Base-by-base conservation (phyloP, 805 yeast species). In the Monosporozyma solicola region DNA sequence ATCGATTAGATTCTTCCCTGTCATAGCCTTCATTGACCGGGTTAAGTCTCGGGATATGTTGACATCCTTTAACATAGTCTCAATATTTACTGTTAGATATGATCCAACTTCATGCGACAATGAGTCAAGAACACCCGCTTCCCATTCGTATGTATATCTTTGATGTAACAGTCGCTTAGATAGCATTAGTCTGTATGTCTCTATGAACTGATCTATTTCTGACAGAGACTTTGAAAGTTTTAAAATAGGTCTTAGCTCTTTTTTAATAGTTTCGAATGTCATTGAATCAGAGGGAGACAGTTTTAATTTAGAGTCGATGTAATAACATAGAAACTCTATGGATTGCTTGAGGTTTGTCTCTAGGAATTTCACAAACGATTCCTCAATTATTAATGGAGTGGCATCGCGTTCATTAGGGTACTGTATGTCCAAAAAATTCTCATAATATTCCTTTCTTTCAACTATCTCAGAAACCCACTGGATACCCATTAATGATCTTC, bases 161-260 rank as follows among this genome's bases (percentile, higher is more conserved):
- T 74, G 74, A 53, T 80, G 76, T 41, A 84, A 64, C 44, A 90
- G 74, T 55, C 97, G 75, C 66, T 85, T 88, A 1, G 96, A 96
- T 54, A 91, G 74, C 69, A 87, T 96, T 51, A 83, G 86, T 60
- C 89, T 89, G 67, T 88, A 90, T 55, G 85, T 83, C 44, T 80
- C 84, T 63, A 89, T 96, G 70, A 90, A 91, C 27, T 86, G 72
- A 68, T 90, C 97, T 62, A 89, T 91, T 60, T 91, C 96, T 54
- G 80, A 76, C 47, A 90, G 74, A 62, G 80, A 83, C 53, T 84
- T 73, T 61, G 90, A 82, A 33, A 91, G 76, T 24, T 75, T 68
- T 11, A 87, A 75, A 0, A 89, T 79, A 29, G 77, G 76, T 46
- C 73, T 74, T 52, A 89, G 69, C 9, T 79, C 66, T 8, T 59